These are phyloP conservation scores for Penicillium cinerascens DNA, from an alignment of 495 filamentous ascomycete species.

Conservation along the genomic window DNA sequence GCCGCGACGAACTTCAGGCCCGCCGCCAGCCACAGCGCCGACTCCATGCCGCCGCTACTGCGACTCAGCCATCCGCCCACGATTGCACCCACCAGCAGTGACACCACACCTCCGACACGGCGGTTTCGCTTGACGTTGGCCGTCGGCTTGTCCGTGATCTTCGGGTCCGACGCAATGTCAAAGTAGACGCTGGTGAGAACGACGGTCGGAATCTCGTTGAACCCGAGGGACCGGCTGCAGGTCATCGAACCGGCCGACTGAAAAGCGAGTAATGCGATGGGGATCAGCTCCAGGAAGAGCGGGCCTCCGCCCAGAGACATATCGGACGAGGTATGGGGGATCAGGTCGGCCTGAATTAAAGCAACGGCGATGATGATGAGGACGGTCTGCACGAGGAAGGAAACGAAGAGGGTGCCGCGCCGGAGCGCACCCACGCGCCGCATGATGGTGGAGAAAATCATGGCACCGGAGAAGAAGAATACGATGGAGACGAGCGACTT, in stretches of 20 bases:
- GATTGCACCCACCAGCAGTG: slow-evolving; percentile 59
- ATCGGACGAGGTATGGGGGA: slow-evolving; percentile 38
- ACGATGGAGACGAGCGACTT: slow-evolving; percentile 58
- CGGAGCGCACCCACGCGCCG: slow-evolving; percentile 34
- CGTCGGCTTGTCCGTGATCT: slow-evolving; percentile 39
- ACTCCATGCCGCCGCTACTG: slow-evolving; percentile 51
- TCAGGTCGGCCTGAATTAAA: slow-evolving; percentile 49
- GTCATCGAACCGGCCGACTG: slow-evolving; percentile 70
- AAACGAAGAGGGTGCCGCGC: slow-evolving; percentile 51
- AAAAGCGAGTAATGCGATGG: slow-evolving; percentile 64
- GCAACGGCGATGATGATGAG: slow-evolving; percentile 57
- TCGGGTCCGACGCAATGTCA: slow-evolving; percentile 61
- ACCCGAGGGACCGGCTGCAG: slow-evolving; percentile 57
- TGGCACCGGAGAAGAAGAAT: slow-evolving; percentile 54
- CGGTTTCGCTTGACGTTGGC: slow-evolving; percentile 64
- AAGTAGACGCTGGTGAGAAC: slow-evolving; percentile 71
- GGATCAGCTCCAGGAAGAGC: slow-evolving; percentile 48
- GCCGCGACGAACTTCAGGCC: slow-evolving; percentile 51
- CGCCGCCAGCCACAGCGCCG: slow-evolving; percentile 57
- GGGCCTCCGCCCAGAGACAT: slow-evolving; percentile 23
- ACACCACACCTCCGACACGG: slow-evolving; percentile 53
- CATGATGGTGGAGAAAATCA: slow-evolving; percentile 42
- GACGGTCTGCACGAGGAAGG: slow-evolving; percentile 55
- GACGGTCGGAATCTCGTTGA: slow-evolving; percentile 68
- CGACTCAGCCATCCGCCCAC: slow-evolving; percentile 60